phyloP scores from a whole-genome alignment of 2,329 filamentous ascomycete genomes.

The Neopestalotiopsis clavispora region DNA sequence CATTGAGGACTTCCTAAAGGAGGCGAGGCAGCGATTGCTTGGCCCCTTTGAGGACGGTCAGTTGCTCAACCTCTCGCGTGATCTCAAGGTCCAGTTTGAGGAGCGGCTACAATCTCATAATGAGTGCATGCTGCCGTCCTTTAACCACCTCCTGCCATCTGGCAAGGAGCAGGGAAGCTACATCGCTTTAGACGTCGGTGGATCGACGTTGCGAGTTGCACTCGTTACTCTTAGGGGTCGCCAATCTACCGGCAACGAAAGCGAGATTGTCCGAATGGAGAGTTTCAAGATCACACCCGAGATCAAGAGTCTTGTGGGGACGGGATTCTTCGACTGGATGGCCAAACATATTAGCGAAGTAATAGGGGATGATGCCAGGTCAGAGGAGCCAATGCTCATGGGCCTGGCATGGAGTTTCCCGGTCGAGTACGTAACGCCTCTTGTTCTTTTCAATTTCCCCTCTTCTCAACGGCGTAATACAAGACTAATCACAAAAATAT shows the following conservation, averaged over 20 bases:
- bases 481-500: slow-evolving; percentile 19
- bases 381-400: slow-evolving; percentile 55
- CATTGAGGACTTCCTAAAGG: slow-evolving; percentile 58
- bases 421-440: slow-evolving; percentile 59
- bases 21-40: slow-evolving; percentile 59
- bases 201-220: slow-evolving; percentile 69
- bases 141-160: slow-evolving; percentile 67
- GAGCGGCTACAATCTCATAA: slow-evolving; percentile 56
- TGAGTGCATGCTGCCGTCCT: slow-evolving; percentile 69
- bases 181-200: slow-evolving; percentile 71
- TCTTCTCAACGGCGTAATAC: slow-evolving; percentile 26
- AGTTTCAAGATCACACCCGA: slow-evolving; percentile 61
- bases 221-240: slow-evolving; percentile 63
- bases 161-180: slow-evolving; percentile 64
- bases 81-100: slow-evolving; percentile 60
- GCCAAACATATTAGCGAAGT: slow-evolving; percentile 63
- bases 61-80: slow-evolving; percentile 51
- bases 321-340: slow-evolving; percentile 72
- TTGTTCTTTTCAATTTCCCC: slow-evolving; percentile 4
- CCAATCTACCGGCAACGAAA: slow-evolving; percentile 44
- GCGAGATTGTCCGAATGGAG: slow-evolving; percentile 58
- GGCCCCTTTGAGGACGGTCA: slow-evolving; percentile 50
- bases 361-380: slow-evolving; percentile 48
- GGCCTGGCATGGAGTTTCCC: slow-evolving; percentile 74
- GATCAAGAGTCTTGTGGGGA: slow-evolving; percentile 62